Evolutionary conservation across 2,329 filamentous ascomycete genomes (phyloP).

Genomic region (Fusarium sp.): DNA sequence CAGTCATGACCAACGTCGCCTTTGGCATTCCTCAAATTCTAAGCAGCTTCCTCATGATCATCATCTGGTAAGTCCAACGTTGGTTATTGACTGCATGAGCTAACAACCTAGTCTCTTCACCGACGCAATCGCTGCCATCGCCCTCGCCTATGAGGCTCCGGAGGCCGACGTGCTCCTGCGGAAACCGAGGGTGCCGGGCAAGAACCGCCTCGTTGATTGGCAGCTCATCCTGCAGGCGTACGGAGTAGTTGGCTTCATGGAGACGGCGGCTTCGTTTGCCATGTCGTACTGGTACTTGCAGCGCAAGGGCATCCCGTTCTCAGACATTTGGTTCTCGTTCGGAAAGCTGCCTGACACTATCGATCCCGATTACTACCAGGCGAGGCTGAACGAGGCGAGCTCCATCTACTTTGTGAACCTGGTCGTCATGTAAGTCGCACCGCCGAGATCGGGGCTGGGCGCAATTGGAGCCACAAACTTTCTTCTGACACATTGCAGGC

Average conservation of each 20-base stretch:
- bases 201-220: conserved; percentile 76
- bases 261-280: conserved; percentile 66
- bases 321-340: conserved; percentile 71
- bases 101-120: conserved; percentile 68
- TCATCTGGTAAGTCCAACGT: conserved; percentile 59
- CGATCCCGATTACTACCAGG: conserved; percentile 61
- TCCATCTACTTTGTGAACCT: conserved; percentile 83
- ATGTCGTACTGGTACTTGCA: conserved; percentile 73
- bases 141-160: conserved; percentile 77
- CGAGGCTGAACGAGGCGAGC: conserved; percentile 68
- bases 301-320: conserved; percentile 70
- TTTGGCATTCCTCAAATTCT: conserved; percentile 78
- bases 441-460: conserved; percentile 21
- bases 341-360: conserved; percentile 60
- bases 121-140: conserved; percentile 75
- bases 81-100: accelerated
- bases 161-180: conserved; percentile 77
- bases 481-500: conserved; percentile 44
- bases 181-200: conserved; percentile 71
- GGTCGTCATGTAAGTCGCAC: conserved; percentile 68
- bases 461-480: background rate
- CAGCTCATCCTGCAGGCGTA: conserved; percentile 77
- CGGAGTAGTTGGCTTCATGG: conserved; percentile 70
- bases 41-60: conserved; percentile 75
- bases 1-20: conserved; percentile 74